phyloP scores from a whole-genome alignment of 1,284 basidiomycete species.

The Mycosarcoma mackinlayi region DNA sequence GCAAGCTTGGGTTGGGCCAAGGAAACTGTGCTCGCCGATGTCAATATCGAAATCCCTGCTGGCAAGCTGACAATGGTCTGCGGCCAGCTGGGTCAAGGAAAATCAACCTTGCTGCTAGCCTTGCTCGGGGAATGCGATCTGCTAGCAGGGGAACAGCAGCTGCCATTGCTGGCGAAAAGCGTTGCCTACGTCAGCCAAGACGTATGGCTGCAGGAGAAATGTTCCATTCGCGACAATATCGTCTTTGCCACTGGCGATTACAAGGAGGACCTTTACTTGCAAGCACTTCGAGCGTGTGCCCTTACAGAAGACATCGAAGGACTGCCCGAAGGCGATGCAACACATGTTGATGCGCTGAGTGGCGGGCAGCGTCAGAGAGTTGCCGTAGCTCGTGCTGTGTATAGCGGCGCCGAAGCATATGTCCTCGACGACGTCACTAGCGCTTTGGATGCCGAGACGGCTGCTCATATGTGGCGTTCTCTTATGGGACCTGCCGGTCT shows the following conservation, averaged over 20 bases:
- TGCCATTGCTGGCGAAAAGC: slow-evolving; percentile 24
- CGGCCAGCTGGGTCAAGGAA: slow-evolving; percentile 62
- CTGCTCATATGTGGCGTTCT: slow-evolving; percentile 70
- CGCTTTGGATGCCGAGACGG: slow-evolving; percentile 75
- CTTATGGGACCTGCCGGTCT: slow-evolving; percentile 46
- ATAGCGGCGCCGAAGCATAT: slow-evolving; percentile 54
- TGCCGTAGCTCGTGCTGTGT: slow-evolving; percentile 62
- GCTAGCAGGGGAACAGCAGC: slow-evolving; percentile 33
- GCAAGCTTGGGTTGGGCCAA: slow-evolving; percentile 44
- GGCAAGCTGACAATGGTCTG: slow-evolving; percentile 56
- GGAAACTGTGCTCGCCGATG: slow-evolving; percentile 21
- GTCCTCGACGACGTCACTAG: slow-evolving; percentile 65
- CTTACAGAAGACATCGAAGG: slow-evolving; percentile 53
- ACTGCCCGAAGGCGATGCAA: slow-evolving; percentile 59
- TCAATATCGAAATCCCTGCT: slow-evolving; percentile 46
- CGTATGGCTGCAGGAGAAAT: slow-evolving; percentile 57
- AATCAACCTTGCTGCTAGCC: slow-evolving; percentile 59
- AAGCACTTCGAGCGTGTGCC: slow-evolving; percentile 55
- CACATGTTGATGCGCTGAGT: slow-evolving; percentile 56
- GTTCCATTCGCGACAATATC: slow-evolving; percentile 61
- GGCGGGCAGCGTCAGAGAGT: slow-evolving; percentile 65
- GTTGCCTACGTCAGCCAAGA: slow-evolving; percentile 62
- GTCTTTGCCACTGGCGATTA: slow-evolving; percentile 55
- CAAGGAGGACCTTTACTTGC: slow-evolving; percentile 49
- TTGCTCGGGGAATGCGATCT: slow-evolving; percentile 61